phyloP scores from a whole-genome alignment of 768 basidiomycete species.

The Mrakia blollopis region DNA sequence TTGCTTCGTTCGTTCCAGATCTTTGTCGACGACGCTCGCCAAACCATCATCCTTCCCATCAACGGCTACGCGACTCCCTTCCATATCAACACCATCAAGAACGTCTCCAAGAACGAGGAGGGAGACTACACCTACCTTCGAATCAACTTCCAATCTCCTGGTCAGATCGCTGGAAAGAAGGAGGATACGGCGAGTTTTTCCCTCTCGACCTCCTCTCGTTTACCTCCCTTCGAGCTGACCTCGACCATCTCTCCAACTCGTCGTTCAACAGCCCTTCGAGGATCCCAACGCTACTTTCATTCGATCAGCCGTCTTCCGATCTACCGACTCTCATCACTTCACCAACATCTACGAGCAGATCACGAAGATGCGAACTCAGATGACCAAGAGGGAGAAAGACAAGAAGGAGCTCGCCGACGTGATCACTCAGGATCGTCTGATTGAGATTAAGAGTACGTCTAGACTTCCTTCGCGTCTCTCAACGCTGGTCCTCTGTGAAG shows the following conservation, averaged over 20 bases:
- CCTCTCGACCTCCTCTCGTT: not conserved
- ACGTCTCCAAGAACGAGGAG: slow-evolving; percentile 94
- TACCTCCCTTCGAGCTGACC: not conserved
- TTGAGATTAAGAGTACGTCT: slow-evolving; percentile 70
- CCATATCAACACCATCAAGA: slow-evolving; percentile 98
- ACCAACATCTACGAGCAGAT: slow-evolving; percentile 85
- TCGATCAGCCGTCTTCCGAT: slow-evolving; percentile 89
- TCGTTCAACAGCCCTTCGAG: slow-evolving; percentile 74
- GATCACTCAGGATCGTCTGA: slow-evolving; percentile 82
- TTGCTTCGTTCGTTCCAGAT: slow-evolving; percentile 54
- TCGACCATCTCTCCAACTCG: slow-evolving; percentile 34
- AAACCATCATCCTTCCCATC: slow-evolving; percentile 84
- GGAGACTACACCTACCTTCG: slow-evolving; percentile 89
- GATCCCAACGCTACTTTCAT: slow-evolving; percentile 94
- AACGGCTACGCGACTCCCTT: slow-evolving; percentile 94
- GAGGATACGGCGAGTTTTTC: slow-evolving; percentile 74
- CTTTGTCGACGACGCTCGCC: slow-evolving; percentile 80
- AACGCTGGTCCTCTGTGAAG: not conserved
- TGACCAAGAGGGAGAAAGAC: slow-evolving; percentile 94
- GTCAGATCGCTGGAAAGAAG: slow-evolving; percentile 94
- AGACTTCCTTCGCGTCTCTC: not conserved
- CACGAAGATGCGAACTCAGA: slow-evolving; percentile 90
- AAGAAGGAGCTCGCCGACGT: slow-evolving; percentile 99
- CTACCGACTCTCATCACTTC: slow-evolving; percentile 81
- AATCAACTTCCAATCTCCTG: slow-evolving; percentile 98